Conservation (phyloP, 2,329 filamentous ascomycete species). For the Xenoacremonium recifei region DNA sequence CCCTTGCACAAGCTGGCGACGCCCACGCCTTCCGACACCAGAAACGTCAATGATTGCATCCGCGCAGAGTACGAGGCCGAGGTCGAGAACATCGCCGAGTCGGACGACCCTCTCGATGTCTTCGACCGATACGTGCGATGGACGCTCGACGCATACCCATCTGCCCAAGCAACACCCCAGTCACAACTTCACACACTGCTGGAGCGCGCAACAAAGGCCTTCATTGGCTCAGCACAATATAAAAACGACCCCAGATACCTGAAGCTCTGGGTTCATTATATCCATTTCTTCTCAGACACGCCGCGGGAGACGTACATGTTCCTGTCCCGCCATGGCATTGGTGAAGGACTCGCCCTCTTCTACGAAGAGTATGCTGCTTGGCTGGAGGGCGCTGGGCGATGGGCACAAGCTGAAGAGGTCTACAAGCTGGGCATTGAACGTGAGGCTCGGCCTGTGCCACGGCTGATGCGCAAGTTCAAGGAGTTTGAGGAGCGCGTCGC, state of each 20-base stretch:
- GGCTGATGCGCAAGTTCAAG: slow-evolving; percentile 83
- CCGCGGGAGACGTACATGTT: slow-evolving; percentile 92
- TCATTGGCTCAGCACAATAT: slow-evolving; percentile 83
- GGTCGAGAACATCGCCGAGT: slow-evolving; percentile 73
- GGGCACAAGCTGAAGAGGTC: slow-evolving; percentile 90
- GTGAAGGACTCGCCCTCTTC: slow-evolving; percentile 82
- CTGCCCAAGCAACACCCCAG: slow-evolving; percentile 84
- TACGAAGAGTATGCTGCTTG: slow-evolving; percentile 97
- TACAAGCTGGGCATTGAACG: slow-evolving; percentile 87
- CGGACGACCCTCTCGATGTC: slow-evolving; percentile 91
- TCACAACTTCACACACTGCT: slow-evolving; percentile 88
- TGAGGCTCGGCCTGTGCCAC: slow-evolving; percentile 78
- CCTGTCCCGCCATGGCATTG: slow-evolving; percentile 82
- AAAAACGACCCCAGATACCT: slow-evolving; percentile 94
- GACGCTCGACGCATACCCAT: slow-evolving; percentile 93
- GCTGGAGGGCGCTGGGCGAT: slow-evolving; percentile 81
- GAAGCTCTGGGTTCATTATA: slow-evolving; percentile 92
- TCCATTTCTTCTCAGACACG: slow-evolving; percentile 88
- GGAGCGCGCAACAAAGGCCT: slow-evolving; percentile 88
- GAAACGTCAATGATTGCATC: slow-evolving; percentile 75
- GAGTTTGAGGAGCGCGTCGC: slow-evolving; percentile 82
- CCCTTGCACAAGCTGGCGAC: slow-evolving; percentile 56
- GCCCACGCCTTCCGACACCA: slow-evolving; percentile 68
- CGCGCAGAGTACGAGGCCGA: slow-evolving; percentile 86
- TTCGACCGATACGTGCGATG: slow-evolving; percentile 97